Conservation (phyloP, 768 basidiomycete genomes). For the Xerocomellus amylosporus region DNA sequence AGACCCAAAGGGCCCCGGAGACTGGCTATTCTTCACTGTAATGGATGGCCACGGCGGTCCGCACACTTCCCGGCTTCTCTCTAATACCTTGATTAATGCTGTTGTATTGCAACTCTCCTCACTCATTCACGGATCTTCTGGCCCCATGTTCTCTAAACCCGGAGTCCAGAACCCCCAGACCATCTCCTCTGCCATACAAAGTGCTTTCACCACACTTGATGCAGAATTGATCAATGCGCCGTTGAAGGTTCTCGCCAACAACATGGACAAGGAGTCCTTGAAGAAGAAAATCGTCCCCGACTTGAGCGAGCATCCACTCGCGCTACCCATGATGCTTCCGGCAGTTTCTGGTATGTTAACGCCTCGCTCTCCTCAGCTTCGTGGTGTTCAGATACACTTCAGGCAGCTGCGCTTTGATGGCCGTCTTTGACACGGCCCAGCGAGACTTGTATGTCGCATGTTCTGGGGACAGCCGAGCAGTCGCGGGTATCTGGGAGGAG, state of each 20-base stretch:
- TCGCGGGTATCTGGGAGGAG: constrained; percentile 89
- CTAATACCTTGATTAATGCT: constrained; percentile 79
- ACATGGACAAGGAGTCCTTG: constrained; percentile 48
- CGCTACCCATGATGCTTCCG: constrained; percentile 70
- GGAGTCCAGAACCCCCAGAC: constrained; percentile 46
- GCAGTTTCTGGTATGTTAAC: constrained; percentile 64
- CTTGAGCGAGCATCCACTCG: constrained; percentile 67
- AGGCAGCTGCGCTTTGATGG: constrained; percentile 91
- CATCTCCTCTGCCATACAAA: constrained; percentile 64
- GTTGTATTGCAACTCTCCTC: constrained; percentile 72
- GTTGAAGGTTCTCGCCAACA: constrained; percentile 62
- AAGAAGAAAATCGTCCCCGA: constrained; percentile 58
- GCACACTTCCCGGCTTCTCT: constrained; percentile 81
- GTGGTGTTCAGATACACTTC: constrained; percentile 14
- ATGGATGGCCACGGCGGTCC: constrained; percentile 90
- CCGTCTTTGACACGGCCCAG: constrained; percentile 81
- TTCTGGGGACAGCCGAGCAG: constrained; percentile 92
- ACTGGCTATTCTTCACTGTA: constrained; percentile 81
- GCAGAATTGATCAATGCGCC: constrained; percentile 79
- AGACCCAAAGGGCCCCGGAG: constrained; percentile 60
- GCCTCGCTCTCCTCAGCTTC: neutral
- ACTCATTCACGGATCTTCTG: constrained; percentile 39
- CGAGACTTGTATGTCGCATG: constrained; percentile 86
- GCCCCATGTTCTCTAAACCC: constrained; percentile 37
- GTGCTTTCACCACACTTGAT: constrained; percentile 82